phyloP scores from a whole-genome alignment of 1,284 basidiomycete genomes.

The Pseudozyma hubeiensis region DNA sequence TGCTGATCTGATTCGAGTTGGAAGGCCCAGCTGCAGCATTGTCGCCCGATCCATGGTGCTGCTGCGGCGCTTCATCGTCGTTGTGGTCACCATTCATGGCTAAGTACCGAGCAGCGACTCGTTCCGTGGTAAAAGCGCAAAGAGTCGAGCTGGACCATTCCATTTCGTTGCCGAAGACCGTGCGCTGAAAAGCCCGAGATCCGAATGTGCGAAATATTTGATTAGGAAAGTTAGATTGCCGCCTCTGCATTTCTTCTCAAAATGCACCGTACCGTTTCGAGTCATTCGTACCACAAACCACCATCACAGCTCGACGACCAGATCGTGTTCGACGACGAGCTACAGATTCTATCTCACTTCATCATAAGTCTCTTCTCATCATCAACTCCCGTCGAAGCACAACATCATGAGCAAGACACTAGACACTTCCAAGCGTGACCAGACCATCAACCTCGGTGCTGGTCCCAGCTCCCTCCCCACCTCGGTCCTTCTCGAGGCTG shows the following conservation, averaged over 20 bases:
- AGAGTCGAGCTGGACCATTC: background rate
- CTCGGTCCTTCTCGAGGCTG: conserved; percentile 62
- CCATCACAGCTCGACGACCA: background rate
- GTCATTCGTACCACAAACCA: background rate
- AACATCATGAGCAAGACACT: conserved; percentile 35
- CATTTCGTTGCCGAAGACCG: background rate
- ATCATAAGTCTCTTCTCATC: background rate
- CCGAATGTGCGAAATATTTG: background rate
- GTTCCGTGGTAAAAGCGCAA: background rate
- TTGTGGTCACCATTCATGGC: conserved; percentile 31
- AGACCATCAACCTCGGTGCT: conserved; percentile 67
- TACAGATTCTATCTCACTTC: background rate
- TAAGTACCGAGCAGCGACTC: background rate
- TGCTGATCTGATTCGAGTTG: conserved; percentile 47
- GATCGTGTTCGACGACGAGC: too few relatives aligned
- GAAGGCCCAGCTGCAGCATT: conserved; percentile 19
- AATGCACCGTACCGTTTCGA: background rate
- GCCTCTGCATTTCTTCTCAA: background rate
- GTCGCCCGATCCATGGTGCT: conserved; percentile 8
- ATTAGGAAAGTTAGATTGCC: background rate
- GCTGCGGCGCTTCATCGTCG: conserved; percentile 6
- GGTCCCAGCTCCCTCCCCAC: conserved; percentile 66
- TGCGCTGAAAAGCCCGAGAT: conserved; percentile 22
- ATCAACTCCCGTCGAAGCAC: background rate
- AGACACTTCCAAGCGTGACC: conserved; percentile 48